phyloP scores from a whole-genome alignment of 495 filamentous ascomycete species.

The Darksidea phi region DNA sequence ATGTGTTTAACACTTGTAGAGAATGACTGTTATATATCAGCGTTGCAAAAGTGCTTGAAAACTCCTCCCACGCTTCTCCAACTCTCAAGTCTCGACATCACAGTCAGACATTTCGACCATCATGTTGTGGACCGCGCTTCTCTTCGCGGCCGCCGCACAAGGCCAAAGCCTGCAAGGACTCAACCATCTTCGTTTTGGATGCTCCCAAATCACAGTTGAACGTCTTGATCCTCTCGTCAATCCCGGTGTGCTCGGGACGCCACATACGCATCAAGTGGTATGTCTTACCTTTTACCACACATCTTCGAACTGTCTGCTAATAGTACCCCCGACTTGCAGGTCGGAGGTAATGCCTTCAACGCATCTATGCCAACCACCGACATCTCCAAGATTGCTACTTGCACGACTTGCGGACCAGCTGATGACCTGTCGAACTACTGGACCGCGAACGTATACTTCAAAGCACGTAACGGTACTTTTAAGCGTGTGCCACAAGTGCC shows the following conservation, averaged over 20 bases:
- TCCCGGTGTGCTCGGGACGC: constrained; percentile 3
- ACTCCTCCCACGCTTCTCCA: too few species aligned
- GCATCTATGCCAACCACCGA: constrained; percentile 13
- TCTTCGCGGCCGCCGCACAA: constrained; percentile 1
- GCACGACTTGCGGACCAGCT: constrained; percentile 15
- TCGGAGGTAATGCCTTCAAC: constrained; percentile 23
- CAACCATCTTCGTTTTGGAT: constrained; percentile 23
- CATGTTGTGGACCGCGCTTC: constrained; percentile 12
- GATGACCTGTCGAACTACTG: constrained; percentile 26
- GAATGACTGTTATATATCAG: too few species aligned
- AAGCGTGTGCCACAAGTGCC: constrained; percentile 17
- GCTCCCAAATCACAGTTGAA: constrained; percentile 24
- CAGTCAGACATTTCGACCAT: background rate
- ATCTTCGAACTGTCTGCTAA: background rate
- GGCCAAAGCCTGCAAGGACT: constrained; percentile 5
- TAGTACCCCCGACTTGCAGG: background rate
- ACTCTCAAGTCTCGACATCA: too few species aligned
- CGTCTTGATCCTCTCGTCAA: constrained; percentile 23
- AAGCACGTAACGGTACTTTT: constrained; percentile 16
- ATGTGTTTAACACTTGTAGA: too few species aligned
- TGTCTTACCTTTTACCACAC: background rate
- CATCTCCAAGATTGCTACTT: constrained; percentile 9
- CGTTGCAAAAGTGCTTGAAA: too few species aligned
- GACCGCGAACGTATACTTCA: constrained; percentile 27
- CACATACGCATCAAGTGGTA: constrained; percentile 19